Conservation (phyloP, 129 eudicot species). For the Lactuca sativa region DNA sequence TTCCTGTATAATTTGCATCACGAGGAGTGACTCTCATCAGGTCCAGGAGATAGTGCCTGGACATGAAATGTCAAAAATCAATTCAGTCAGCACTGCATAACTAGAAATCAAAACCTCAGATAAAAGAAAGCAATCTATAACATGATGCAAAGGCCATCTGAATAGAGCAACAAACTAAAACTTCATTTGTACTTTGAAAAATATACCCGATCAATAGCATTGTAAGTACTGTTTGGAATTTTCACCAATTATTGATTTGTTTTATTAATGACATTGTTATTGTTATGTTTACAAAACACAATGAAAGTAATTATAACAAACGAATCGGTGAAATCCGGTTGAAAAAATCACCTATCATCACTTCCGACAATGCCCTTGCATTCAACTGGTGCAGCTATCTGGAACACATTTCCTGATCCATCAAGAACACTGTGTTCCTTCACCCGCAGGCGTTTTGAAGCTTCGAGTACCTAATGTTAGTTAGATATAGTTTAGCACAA, state of each 20-base stretch:
- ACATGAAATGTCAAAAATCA: background rate
- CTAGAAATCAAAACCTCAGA: background rate
- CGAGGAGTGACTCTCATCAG: slow-evolving; percentile 99
- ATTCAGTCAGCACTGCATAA: background rate
- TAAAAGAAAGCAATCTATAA: background rate
- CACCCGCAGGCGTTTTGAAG: slow-evolving; percentile 85
- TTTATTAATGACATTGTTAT: too few species aligned
- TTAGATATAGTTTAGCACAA: slow-evolving; percentile 12
- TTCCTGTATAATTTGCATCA: slow-evolving; percentile 92
- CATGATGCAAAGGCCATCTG: too few species aligned
- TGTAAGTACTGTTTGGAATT: too few species aligned
- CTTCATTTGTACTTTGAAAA: too few species aligned
- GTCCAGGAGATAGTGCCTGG: slow-evolving; percentile 94
- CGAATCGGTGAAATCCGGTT: background rate
- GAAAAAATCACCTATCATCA: slow-evolving; percentile 75
- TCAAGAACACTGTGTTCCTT: slow-evolving; percentile 92
- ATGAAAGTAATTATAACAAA: too few species aligned
- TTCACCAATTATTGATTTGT: too few species aligned
- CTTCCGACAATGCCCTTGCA: slow-evolving; percentile 99
- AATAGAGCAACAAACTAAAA: too few species aligned
- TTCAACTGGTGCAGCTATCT: slow-evolving; percentile 98
- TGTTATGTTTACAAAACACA: too few species aligned
- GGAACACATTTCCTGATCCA: slow-evolving; percentile 80
- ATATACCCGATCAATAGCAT: too few species aligned
- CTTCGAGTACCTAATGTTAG: slow-evolving; percentile 70